These are phyloP conservation scores for Leucoagaricus sp. DNA, from an alignment of 1,284 basidiomycete species.

Conservation along the genomic window DNA sequence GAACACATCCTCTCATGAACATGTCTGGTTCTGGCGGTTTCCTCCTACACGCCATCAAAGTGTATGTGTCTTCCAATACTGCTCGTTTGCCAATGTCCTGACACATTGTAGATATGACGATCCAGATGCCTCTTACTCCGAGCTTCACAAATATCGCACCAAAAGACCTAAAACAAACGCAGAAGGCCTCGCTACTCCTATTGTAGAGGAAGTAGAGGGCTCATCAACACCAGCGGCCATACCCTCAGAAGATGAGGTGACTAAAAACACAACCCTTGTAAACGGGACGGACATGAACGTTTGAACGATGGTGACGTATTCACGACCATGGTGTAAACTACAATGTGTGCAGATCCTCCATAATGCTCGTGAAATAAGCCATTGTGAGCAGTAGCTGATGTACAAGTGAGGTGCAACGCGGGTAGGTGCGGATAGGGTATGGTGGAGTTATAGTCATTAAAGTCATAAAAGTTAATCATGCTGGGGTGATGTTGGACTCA, in stretches of 20 bases:
- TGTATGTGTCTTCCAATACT: conserved; percentile 52
- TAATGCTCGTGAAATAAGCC: conserved; percentile 2
- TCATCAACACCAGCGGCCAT: neutral
- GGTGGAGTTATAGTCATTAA: neutral
- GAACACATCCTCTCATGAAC: conserved; percentile 96
- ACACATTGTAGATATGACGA: conserved; percentile 58
- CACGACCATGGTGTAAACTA: conserved; percentile 6
- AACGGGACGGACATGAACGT: neutral
- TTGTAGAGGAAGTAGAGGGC: neutral
- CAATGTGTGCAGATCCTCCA: neutral
- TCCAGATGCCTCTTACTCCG: conserved; percentile 56
- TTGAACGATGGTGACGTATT: neutral
- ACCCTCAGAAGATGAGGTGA: neutral
- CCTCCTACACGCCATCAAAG: conserved; percentile 82
- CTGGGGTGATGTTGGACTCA: conserved; percentile 30
- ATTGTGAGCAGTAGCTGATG: neutral
- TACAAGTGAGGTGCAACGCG: neutral
- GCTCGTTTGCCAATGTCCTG: conserved; percentile 1
- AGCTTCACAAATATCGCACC: conserved; percentile 33
- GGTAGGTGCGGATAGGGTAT: neutral
- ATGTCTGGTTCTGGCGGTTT: conserved; percentile 90
- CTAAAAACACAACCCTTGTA: neutral
- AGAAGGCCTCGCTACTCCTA: conserved; percentile 1
- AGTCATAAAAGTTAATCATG: neutral
- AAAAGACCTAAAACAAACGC: conserved; percentile 24